phyloP scores from a whole-genome alignment of 2,329 filamentous ascomycete genomes.

The Aspergillus sclerotialis region DNA sequence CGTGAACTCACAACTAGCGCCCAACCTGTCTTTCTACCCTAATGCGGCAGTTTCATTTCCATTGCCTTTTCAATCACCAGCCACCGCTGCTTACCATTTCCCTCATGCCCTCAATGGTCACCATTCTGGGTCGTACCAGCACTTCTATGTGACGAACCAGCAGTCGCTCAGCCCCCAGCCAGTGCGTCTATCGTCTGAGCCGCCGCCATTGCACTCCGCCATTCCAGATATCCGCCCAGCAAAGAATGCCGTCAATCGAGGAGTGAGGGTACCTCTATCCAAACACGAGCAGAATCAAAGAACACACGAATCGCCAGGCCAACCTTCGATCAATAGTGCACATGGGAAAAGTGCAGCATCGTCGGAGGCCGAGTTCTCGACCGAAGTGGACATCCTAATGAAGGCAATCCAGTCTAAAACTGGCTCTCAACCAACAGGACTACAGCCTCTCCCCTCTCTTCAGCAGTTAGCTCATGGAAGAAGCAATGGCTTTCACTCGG shows the following conservation, averaged over 20 bases:
- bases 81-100: constrained; percentile 24
- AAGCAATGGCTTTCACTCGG: constrained; percentile 12
- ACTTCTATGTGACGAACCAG: constrained; percentile 26
- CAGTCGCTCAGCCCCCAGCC: constrained; percentile 19
- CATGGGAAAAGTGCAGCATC: constrained; percentile 40
- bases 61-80: constrained; percentile 28
- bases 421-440: constrained; percentile 9
- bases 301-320: constrained; percentile 1
- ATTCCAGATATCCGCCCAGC: constrained; percentile 32
- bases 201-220: constrained; percentile 22
- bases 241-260: constrained; percentile 28
- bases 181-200: constrained; percentile 22
- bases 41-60: constrained; percentile 30
- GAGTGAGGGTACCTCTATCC: constrained; percentile 14
- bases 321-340: constrained; percentile 5
- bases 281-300: constrained; percentile 1
- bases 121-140: constrained; percentile 23
- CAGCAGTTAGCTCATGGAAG: constrained; percentile 25
- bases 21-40: constrained; percentile 31
- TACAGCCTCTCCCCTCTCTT: constrained; percentile 23
- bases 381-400: constrained; percentile 82
- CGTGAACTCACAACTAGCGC: constrained; percentile 27
- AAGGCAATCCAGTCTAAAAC: constrained; percentile 71
- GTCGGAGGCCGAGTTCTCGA: constrained; percentile 60
- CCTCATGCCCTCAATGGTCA: constrained; percentile 25